Conservation (phyloP, 345 rosid species). For the Clarkia xantiana region DNA sequence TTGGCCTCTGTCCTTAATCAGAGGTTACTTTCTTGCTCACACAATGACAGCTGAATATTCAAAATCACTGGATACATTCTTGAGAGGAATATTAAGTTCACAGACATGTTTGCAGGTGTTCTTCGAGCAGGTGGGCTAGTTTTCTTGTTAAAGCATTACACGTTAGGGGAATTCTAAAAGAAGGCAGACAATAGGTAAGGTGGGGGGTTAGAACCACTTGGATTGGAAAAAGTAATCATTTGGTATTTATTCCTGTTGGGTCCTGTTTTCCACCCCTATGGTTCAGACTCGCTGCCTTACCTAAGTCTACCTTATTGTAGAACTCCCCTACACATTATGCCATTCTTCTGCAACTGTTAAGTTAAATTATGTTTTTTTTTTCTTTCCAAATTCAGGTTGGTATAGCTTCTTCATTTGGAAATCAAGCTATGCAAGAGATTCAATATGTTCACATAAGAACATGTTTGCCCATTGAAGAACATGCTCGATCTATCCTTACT, state of each 20-base stretch:
- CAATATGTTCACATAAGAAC: constrained; percentile 48
- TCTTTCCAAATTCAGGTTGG: constrained; percentile 35
- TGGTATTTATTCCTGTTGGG: no score
- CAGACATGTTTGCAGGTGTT: constrained; percentile 55
- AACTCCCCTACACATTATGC: no score
- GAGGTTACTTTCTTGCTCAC: constrained; percentile 62
- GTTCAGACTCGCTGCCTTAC: no score
- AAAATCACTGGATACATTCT: constrained; percentile 39
- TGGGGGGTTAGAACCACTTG: no score
- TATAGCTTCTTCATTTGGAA: constrained; percentile 32
- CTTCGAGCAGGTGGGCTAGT: constrained; percentile 61
- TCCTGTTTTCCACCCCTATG: no score
- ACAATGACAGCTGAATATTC: constrained; percentile 53
- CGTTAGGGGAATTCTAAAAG: no score
- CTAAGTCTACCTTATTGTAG: no score
- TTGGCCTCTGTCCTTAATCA: constrained; percentile 53
- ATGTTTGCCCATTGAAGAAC: constrained; percentile 76
- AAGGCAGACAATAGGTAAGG: no score
- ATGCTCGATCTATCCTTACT: constrained; percentile 54
- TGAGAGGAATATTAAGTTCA: constrained; percentile 41
- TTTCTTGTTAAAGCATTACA: no score
- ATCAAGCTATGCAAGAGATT: constrained; percentile 19
- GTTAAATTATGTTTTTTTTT: constrained; percentile 1
- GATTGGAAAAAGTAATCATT: no score
- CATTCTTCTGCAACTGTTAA: not conserved